Percentiles rank a stretch among this genome's conserved stretches.
These are phyloP conservation scores for Globisporangium megalacanthum DNA, from an alignment of 352 stramenopile genomes.

Conservation along the genomic window DNA sequence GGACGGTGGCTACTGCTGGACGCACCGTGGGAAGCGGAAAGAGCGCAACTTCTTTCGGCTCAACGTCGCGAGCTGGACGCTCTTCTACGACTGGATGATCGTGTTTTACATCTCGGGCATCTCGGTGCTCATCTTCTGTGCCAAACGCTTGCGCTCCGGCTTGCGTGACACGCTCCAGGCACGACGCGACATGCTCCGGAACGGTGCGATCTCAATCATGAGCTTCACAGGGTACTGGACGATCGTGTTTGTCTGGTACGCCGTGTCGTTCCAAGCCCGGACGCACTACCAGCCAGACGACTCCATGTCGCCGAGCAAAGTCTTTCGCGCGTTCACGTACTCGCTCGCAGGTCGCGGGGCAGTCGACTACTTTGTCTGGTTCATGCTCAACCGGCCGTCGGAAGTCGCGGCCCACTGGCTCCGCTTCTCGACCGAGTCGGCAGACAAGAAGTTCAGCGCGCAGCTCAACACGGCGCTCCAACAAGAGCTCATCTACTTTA, in stretches of 20 bases:
- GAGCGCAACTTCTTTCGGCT: slow-evolving; percentile 65
- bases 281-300: slow-evolving; percentile 33
- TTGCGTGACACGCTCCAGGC: slow-evolving; percentile 71
- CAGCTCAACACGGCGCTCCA: slow-evolving; percentile 86
- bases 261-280: slow-evolving; percentile 59
- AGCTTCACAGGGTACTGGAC: slow-evolving; percentile 85
- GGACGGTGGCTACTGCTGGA: slow-evolving; percentile 81
- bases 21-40: slow-evolving; percentile 33
- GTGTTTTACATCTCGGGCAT: slow-evolving; percentile 77
- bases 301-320: slow-evolving; percentile 32
- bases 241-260: slow-evolving; percentile 75
- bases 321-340: slow-evolving; percentile 72
- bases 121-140: slow-evolving; percentile 52
- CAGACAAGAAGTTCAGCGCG: slow-evolving; percentile 76
- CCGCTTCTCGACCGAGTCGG: slow-evolving; percentile 66
- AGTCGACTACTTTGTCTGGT: slow-evolving; percentile 84
- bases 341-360: slow-evolving; percentile 54
- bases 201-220: slow-evolving; percentile 71
- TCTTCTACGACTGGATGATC: slow-evolving; percentile 87
- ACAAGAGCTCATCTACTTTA: slow-evolving; percentile 87
- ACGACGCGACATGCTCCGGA: slow-evolving; percentile 71
- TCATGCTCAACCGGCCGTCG: slow-evolving; percentile 75
- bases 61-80: slow-evolving; percentile 65
- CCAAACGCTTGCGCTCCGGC: slow-evolving; percentile 61
- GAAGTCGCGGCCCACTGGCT: slow-evolving; percentile 62